Conservation (phyloP, 257 asterid species). For the Ilex aquifolium region DNA sequence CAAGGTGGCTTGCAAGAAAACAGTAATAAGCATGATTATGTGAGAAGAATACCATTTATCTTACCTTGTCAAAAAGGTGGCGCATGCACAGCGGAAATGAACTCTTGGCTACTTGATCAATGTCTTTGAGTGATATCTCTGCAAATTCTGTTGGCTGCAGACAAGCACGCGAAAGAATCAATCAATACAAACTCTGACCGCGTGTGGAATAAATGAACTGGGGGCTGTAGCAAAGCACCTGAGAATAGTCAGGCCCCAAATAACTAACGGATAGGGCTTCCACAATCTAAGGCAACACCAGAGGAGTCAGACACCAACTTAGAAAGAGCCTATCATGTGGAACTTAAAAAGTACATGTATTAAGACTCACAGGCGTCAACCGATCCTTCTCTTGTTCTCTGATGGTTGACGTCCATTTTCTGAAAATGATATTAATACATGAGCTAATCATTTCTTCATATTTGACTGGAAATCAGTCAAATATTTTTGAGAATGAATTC, state of each 20-base stretch:
- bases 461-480: no score
- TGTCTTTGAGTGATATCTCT: conserved; percentile 72
- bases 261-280: conserved; percentile 91
- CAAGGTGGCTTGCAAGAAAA: conserved; percentile 6
- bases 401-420: conserved; percentile 94
- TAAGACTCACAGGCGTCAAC: conserved; percentile 74
- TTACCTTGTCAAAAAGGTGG: conserved; percentile 88
- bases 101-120: conserved; percentile 80
- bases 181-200: conserved; percentile 5
- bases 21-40: not conserved
- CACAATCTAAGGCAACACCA: conserved; percentile 46
- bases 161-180: conserved; percentile 25
- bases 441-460: no score
- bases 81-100: conserved; percentile 99
- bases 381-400: conserved; percentile 92
- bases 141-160: conserved; percentile 66
- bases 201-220: conserved; percentile 7
- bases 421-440: conserved; percentile 17
- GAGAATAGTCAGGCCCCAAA: conserved; percentile 88
- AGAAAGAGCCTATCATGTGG: not conserved
- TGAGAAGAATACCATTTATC: conserved; percentile 2
- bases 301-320: conserved; percentile 23
- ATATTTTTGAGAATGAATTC: no score
- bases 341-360: not conserved
- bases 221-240: conserved; percentile 43